Evolutionary conservation across 2,329 filamentous ascomycete genomes (phyloP).

Genomic region (Seiridium unicorne): DNA sequence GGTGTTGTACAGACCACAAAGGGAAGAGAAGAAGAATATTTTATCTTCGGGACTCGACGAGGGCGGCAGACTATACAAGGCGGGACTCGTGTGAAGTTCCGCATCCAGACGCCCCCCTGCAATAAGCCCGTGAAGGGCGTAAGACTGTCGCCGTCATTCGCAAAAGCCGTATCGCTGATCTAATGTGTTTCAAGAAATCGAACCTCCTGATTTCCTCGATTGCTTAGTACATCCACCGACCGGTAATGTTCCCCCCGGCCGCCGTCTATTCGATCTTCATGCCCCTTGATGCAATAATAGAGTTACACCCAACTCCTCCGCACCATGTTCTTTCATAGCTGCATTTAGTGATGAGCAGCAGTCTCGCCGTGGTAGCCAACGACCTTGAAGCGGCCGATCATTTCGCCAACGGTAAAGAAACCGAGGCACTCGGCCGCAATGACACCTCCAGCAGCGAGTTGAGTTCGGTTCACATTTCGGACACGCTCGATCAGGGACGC

Average conservation of each 20-base stretch:
- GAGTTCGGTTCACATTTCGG: constrained; percentile 68
- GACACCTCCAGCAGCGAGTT: constrained; percentile 73
- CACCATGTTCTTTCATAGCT: background rate
- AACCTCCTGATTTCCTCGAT: background rate
- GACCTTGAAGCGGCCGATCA: constrained; percentile 92
- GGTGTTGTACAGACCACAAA: constrained; percentile 1
- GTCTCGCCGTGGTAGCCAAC: constrained; percentile 82
- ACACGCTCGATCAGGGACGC: constrained; percentile 39
- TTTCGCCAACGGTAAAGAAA: constrained; percentile 98
- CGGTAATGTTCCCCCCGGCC: background rate
- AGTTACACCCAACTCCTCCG: background rate
- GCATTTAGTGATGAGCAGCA: constrained; percentile 57
- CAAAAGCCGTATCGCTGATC: background rate
- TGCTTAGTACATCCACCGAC: background rate
- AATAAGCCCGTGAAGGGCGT: background rate
- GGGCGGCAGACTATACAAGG: constrained; percentile 4
- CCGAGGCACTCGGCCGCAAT: constrained; percentile 83
- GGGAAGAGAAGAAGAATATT: background rate
- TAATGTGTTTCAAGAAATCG: background rate
- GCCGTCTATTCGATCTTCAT: background rate
- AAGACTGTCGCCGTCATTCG: background rate
- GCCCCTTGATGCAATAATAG: background rate
- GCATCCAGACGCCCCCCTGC: background rate
- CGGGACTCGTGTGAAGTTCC: background rate
- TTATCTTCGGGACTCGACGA: background rate